These are phyloP conservation scores for Populus deltoides DNA, from an alignment of 345 rosid genomes.

Conservation along the genomic window DNA sequence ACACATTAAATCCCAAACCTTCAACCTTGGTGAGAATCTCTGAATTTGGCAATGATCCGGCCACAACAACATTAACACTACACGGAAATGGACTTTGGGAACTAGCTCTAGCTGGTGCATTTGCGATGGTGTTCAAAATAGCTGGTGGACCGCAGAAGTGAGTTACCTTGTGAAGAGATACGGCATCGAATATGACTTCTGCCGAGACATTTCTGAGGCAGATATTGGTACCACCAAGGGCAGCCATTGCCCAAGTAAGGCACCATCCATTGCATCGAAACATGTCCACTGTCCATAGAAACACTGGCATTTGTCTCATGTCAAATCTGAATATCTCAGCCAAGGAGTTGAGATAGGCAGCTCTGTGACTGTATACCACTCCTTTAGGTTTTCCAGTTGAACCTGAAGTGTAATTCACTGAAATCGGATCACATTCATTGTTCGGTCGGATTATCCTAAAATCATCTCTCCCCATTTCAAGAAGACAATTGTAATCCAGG, in stretches of 20 bases:
- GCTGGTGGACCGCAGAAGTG: constrained; percentile 47
- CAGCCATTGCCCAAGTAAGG: constrained; percentile 55
- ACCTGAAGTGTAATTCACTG: constrained; percentile 55
- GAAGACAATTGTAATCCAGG: constrained; percentile 30
- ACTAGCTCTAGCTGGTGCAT: background rate
- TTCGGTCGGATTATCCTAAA: constrained; percentile 30
- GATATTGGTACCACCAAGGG: constrained; percentile 48
- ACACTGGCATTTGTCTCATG: constrained; percentile 33
- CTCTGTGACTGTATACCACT: constrained; percentile 52
- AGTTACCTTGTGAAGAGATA: constrained; percentile 37
- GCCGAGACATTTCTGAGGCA: constrained; percentile 40
- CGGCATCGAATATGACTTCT: constrained; percentile 32
- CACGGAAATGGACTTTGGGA: constrained; percentile 11
- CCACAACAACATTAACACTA: constrained; percentile 36
- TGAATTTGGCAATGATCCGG: constrained; percentile 33
- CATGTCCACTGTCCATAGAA: constrained; percentile 66
- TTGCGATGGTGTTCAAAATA: constrained; percentile 39
- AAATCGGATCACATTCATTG: constrained; percentile 50
- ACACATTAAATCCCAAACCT: constrained; percentile 43
- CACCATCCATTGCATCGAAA: constrained; percentile 77
- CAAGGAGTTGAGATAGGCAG: constrained; percentile 48
- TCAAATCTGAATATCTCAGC: constrained; percentile 32
- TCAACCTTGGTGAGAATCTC: constrained; percentile 27
- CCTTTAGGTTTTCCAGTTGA: constrained; percentile 62
- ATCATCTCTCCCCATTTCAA: constrained; percentile 26